Conservation (phyloP, 345 rosid genomes). For the Ricinus communis region DNA sequence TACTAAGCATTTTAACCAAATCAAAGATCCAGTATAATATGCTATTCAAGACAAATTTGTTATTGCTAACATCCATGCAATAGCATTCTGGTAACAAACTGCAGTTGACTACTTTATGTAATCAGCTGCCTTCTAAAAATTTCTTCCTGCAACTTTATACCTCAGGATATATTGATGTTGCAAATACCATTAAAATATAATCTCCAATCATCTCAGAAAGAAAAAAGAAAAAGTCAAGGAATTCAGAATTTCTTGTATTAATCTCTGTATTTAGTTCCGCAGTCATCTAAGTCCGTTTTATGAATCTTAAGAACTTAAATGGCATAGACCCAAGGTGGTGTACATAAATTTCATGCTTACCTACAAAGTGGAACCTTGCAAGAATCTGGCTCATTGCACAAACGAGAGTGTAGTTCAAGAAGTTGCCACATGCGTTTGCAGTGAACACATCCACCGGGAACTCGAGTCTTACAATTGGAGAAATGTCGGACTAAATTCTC, state of each 20-base stretch:
- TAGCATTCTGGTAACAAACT: no score
- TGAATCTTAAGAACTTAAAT: not conserved
- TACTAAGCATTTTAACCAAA: no score
- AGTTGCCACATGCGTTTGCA: constrained; percentile 96
- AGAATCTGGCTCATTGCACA: constrained; percentile 64
- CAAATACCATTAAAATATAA: no score
- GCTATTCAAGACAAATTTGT: no score
- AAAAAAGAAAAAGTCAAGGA: no score
- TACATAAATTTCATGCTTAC: constrained; percentile 36
- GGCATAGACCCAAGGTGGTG: not conserved
- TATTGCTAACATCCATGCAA: no score
- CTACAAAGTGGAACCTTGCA: constrained; percentile 89
- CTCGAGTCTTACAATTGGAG: constrained; percentile 67
- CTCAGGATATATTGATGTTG: no score
- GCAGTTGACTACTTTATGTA: no score
- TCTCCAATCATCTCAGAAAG: no score
- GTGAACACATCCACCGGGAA: constrained; percentile 62
- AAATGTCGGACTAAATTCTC: constrained; percentile 79
- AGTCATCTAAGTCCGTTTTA: not conserved
- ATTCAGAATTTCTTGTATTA: not conserved
- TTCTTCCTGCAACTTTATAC: no score
- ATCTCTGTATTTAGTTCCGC: not conserved
- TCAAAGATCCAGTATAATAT: no score
- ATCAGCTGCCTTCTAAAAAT: no score
- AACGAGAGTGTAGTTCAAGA: constrained; percentile 81